Conservation (phyloP, 371 early-diverging fungal species). For the Zancudomyces culisetae region DNA sequence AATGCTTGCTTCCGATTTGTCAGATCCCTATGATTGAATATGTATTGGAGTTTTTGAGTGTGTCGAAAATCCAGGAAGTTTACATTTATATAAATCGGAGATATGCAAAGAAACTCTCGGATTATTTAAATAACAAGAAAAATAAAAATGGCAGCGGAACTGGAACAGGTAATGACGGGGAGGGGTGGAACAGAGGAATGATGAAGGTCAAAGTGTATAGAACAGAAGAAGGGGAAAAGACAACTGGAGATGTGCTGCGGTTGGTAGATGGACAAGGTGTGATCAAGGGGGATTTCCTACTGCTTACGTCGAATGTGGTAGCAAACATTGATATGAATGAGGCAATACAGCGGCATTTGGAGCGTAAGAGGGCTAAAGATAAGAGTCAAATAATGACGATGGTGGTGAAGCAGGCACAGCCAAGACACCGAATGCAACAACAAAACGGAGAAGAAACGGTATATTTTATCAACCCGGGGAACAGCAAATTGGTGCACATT, state of each 20-base stretch:
- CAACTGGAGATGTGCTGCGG: constrained; percentile 87
- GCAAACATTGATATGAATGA: constrained; percentile 67
- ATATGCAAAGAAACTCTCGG: constrained; percentile 61
- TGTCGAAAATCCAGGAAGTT: constrained; percentile 67
- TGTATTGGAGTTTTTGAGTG: constrained; percentile 72
- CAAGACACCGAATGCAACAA: constrained; percentile 24
- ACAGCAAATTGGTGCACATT: constrained; percentile 62
- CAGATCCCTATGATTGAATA: constrained; percentile 91
- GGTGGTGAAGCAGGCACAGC: constrained; percentile 48
- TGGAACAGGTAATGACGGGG: constrained; percentile 15
- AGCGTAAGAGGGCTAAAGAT: constrained; percentile 39
- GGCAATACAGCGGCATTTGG: constrained; percentile 59
- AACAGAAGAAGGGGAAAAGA: constrained; percentile 50
- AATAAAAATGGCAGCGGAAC: background rate
- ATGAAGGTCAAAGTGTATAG: constrained; percentile 52
- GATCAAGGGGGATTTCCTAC: constrained; percentile 72
- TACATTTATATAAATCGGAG: constrained; percentile 68
- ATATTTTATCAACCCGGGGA: constrained; percentile 57
- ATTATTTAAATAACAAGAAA: constrained; percentile 42
- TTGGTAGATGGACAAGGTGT: constrained; percentile 69
- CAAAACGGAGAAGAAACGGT: constrained; percentile 47
- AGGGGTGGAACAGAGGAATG: constrained; percentile 47
- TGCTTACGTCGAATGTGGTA: constrained; percentile 77
- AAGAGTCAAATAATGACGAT: constrained; percentile 89
- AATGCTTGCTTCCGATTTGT: constrained; percentile 84